Base-by-base conservation (phyloP, 1,284 basidiomycete genomes). In the Inonotus obliquus region DNA sequence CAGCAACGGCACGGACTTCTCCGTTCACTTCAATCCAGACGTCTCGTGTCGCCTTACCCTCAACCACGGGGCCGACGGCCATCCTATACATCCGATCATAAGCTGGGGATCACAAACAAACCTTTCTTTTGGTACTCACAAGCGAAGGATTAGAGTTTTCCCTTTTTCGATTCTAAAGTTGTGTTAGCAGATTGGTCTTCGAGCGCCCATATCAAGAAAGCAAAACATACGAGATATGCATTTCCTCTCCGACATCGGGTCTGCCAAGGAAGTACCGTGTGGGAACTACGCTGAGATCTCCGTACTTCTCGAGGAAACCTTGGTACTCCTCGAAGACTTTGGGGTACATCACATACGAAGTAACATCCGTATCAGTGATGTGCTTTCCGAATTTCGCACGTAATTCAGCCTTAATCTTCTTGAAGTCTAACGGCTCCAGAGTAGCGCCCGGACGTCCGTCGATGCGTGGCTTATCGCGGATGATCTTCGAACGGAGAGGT, bases 11-110 rank as follows among this genome's bases (percentile, higher is more conserved):
- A 69, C 96, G 93, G 68, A 94, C 91, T 81, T 96, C 94, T 74
- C 94, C 94, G 72, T 97, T 97, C 65, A 96, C 91, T 81, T 99
- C 97, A 73, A 98, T 98, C 92, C 94, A 98, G 67, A 97, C 94
- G 73, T 98, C 96, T 70, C 97, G 88, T 69, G 92, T 91, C 54
- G 96, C 94, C 69, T 86, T 91, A 59, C 90, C 89, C 73, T 93
- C 87, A 66, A 98, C 89, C 64, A 99, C 89, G 64, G 94, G 91
- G 35, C 96, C 96, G 59, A 97, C 84, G 45, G 97, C 96, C 81
- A 99, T 90, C 29, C 63, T 64, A 38, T 19, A 57, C 2, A 27
- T 38, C n/a, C 45, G 21, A 25, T 19, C 41, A 27, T 60, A n/a
- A 59, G 48, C 38, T 32, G 21, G 17, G 41, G 37, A 35, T 19